Base-by-base conservation (phyloP, 805 yeast genomes). In the Saturnispora halmiae region DNA sequence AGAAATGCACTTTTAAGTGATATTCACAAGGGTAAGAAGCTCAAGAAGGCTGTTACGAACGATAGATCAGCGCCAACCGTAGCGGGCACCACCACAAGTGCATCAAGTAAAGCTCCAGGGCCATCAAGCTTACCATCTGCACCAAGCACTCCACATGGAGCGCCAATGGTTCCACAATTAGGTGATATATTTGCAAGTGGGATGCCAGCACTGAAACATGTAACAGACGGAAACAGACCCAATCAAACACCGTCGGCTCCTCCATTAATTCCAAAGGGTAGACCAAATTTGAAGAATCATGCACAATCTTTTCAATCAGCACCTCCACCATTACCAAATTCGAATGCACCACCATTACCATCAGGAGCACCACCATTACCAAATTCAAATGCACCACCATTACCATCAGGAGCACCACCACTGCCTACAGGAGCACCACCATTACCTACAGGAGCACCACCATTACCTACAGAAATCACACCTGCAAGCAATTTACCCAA, bases 161-260 rank as follows among this genome's bases (percentile, higher is more conserved):
- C 61, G 8, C 42, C 59, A 2, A 51, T 52, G 15, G 58, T 61
- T n/a, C 79, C 79, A 2, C 75, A 66, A 52, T 60, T 79, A 49
- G 85, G 82, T 14, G 81, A 77, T 38, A 67, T 80, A 13, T 78
- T 80, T 60, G 86, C 92, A 3, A 84, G 81, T 5, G 94, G 94
- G 1, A 69, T 84, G 59, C 92, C 94, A 6, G 80, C 80, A 52
- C 65, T 83, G 46, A 75, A 72, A 43, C 73, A 72, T 44, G 53
- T 68, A 28, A 31, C 38, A 13, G 34, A 51, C 24, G 28, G 36
- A 7, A 22, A 22, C 10, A 22, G 10, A 22, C 10, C 26, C 6
- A 22, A 22, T 22, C 26, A 22, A 22, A 6, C 30, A n/a, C 40
- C 33, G 33, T 43, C 6, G 10, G 26, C 30, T 9, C 53, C 51